These are phyloP conservation scores for Acaromyces ingoldii DNA, from an alignment of 1,284 basidiomycete species.

Conservation along the genomic window DNA sequence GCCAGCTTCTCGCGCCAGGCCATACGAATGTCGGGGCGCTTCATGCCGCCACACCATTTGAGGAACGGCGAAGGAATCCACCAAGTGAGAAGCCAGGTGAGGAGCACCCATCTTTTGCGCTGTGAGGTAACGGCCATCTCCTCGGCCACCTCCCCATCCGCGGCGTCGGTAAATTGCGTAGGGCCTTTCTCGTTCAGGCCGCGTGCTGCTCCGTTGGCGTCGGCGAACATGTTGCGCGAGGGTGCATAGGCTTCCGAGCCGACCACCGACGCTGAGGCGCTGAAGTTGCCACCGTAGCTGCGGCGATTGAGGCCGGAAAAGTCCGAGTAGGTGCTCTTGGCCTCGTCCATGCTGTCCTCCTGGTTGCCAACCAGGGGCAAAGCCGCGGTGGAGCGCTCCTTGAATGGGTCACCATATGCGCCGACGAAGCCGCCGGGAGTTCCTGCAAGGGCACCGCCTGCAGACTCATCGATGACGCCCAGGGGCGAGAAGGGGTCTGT, in stretches of 20 bases:
- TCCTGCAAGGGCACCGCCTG: slow-evolving; percentile 51
- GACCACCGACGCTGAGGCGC: slow-evolving; percentile 21
- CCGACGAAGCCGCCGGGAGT: slow-evolving; percentile 33
- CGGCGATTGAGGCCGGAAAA: slow-evolving; percentile 17
- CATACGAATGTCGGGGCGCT: slow-evolving; percentile 85
- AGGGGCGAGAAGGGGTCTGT: slow-evolving; percentile 61
- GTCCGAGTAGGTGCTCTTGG: slow-evolving; percentile 33
- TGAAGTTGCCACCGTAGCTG: slow-evolving; percentile 24
- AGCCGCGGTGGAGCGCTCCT: slow-evolving; percentile 54
- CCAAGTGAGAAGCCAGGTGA: slow-evolving; percentile 87
- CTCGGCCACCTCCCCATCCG: slow-evolving; percentile 67
- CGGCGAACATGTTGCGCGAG: slow-evolving; percentile 84
- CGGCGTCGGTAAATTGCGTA: slow-evolving; percentile 7
- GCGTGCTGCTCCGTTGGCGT: slow-evolving; percentile 62
- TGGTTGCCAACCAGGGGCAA: slow-evolving; percentile 62
- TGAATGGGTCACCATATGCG: slow-evolving; percentile 47
- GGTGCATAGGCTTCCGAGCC: slow-evolving; percentile 65
- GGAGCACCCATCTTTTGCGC: slow-evolving; percentile 76
- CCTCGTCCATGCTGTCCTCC: slow-evolving; percentile 20
- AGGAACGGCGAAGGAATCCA: slow-evolving; percentile 77
- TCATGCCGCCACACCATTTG: slow-evolving; percentile 75
- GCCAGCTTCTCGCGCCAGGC: slow-evolving; percentile 97
- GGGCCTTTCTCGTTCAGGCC: slow-evolving; percentile 50
- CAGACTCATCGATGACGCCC: slow-evolving; percentile 17
- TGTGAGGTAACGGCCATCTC: slow-evolving; percentile 74